Conservation (phyloP, 1,139 yeast species). For the Hansenula lynferdii region DNA sequence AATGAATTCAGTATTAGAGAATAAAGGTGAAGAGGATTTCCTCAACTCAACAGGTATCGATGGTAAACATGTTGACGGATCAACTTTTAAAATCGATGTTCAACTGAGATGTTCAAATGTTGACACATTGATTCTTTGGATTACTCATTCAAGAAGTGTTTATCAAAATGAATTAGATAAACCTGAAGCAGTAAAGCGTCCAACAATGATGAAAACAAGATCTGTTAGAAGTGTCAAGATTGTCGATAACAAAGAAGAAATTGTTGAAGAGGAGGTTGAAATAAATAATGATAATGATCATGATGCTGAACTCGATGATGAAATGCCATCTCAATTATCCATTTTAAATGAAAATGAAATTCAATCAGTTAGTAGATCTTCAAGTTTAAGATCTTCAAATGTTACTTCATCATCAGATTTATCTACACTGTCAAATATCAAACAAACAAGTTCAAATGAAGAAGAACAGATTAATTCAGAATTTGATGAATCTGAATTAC, state of each 20-base stretch:
- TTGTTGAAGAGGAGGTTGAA: conserved; percentile 2
- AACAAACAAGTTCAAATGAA: not conserved
- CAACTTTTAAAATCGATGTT: conserved; percentile 59
- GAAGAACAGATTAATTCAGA: conserved; percentile 4
- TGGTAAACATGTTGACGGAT: conserved; percentile 71
- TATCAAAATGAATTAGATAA: too few species aligned
- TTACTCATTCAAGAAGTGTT: conserved; percentile 68
- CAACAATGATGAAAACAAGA: conserved; percentile 1
- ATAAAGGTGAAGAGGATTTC: conserved; percentile 40
- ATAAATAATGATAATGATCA: not conserved
- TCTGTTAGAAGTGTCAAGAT: conserved; percentile 1
- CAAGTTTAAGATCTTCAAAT: conserved; percentile 15
- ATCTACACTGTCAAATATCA: conserved; percentile 1
- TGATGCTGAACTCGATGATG: conserved; percentile 11
- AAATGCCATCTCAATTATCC: conserved; percentile 31
- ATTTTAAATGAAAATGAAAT: conserved; percentile 30
- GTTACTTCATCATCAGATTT: conserved; percentile 13
- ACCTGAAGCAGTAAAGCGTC: too few species aligned
- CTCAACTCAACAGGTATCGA: conserved; percentile 60
- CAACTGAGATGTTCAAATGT: conserved; percentile 69
- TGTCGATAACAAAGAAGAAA: conserved; percentile 2
- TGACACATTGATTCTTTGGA: conserved; percentile 69
- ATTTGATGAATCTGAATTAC: not conserved
- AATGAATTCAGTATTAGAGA: conserved; percentile 30
- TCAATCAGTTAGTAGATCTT: conserved; percentile 25